Evolutionary conservation across 169 alveolate species (phyloP).

Genomic region (Hepatocystis sp.): DNA sequence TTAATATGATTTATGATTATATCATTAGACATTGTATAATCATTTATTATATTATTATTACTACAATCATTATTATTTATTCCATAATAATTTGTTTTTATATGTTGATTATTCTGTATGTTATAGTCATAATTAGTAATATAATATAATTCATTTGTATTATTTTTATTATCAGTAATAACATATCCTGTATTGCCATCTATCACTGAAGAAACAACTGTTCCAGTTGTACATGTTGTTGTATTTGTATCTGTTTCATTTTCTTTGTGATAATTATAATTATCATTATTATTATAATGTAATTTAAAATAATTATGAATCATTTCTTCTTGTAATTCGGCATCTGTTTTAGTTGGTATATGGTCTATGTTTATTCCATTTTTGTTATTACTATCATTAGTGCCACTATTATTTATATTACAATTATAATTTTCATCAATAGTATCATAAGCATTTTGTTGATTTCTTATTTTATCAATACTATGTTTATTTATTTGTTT

Average conservation of each 20-base stretch:
- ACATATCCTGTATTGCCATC: conserved; percentile 1
- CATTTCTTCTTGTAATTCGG: conserved; percentile 26
- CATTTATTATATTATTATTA: not conserved
- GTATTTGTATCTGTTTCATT: conserved; percentile 32
- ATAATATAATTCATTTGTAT: no score
- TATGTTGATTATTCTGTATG: no score
- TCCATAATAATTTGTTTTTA: not conserved
- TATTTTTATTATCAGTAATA: not conserved
- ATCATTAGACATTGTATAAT: not conserved
- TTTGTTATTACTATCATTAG: not conserved
- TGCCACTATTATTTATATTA: conserved; percentile 5
- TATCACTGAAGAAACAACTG: not conserved
- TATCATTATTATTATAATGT: conserved; percentile 31
- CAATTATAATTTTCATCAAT: conserved; percentile 13
- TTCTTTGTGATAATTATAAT: no score
- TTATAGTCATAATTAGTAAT: no score
- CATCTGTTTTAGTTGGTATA: conserved; percentile 7
- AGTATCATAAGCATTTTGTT: no score
- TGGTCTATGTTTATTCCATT: conserved; percentile 7
- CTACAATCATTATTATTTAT: not conserved
- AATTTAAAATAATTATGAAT: conserved; percentile 29
- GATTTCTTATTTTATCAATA: no score
- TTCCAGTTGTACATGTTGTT: conserved; percentile 22
- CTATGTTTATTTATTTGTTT: no score
- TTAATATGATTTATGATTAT: not conserved